Evolutionary conservation across 352 stramenopile species (phyloP).

Genomic region (Poterioochromonas sp.): DNA sequence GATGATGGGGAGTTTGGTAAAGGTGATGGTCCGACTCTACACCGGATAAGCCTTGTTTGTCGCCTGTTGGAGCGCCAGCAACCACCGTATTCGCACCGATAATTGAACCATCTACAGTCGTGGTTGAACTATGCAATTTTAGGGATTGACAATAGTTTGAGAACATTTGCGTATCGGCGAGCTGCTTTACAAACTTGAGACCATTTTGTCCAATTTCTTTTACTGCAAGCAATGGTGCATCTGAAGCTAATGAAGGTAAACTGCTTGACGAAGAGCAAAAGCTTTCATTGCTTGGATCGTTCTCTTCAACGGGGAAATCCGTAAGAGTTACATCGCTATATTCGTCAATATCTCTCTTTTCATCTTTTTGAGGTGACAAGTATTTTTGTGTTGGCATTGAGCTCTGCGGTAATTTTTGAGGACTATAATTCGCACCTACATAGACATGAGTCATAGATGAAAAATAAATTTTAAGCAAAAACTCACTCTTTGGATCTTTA

Average conservation of each 20-base stretch:
- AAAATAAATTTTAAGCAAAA: too few species aligned
- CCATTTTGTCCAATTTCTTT: slow-evolving; percentile 18
- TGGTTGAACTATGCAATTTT: background rate
- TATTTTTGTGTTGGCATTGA: too few species aligned
- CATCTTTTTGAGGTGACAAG: too few species aligned
- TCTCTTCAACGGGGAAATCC: background rate
- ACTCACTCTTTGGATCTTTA: too few species aligned
- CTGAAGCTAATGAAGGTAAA: background rate
- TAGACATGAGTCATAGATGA: too few species aligned
- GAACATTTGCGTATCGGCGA: slow-evolving; percentile 31
- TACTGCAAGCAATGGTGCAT: slow-evolving; percentile 1
- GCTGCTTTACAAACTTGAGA: slow-evolving; percentile 2
- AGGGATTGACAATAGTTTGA: slow-evolving; percentile 4
- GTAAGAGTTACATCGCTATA: background rate
- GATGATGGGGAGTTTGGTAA: too few species aligned
- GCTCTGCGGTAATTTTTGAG: too few species aligned
- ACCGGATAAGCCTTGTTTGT: too few species aligned
- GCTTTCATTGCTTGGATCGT: background rate
- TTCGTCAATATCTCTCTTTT: background rate
- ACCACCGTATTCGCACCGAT: too few species aligned
- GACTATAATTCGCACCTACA: too few species aligned
- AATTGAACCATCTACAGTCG: background rate
- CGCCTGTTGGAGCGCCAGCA: too few species aligned
- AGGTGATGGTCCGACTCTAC: too few species aligned
- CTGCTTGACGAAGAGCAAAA: background rate